Base-by-base conservation (phyloP, 106 monocot species). In the Amphibolis antarctica region DNA sequence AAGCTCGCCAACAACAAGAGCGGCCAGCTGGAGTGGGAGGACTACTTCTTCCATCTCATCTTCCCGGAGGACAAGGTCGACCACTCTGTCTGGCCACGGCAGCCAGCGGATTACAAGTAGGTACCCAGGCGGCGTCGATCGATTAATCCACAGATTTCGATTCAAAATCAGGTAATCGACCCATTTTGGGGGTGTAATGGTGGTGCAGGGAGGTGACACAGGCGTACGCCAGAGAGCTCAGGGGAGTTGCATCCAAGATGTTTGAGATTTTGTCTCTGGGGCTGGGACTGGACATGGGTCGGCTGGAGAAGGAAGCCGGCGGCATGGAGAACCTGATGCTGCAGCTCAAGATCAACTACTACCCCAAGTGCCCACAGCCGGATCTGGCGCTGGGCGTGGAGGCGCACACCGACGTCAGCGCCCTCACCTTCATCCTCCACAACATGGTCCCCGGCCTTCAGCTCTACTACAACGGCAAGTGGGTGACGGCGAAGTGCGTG, bases 291-390 rank as follows among this genome's bases (percentile, higher is more conserved):
- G 76, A 77, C 12, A 62, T 71, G 14, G 75, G 24, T 10, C 68
- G 59, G 55, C 75, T 88, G 5, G 88, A 92, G 66, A 15, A 20
- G 4, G 85, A 79, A 46, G 67, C 80, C 0, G 85, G 82, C n/a
- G 92, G 88, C 0, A 47, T 67, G 59, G 80, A 78, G 28, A 85
- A 88, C 27, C 63, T 88, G 4, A 72, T 80, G 3, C 71, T 93
- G 18, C 92, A 93, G 69, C 44, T 93, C 67, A 93, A 93, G 76
- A 93, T 93, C 20, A 92, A 92, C 76, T 92, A 88, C 82, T 92
- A 92, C 76, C 92, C 92, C 2, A 57, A 57, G 23, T 93, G 88
- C 78, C 92, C 88, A 0, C 88, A 81, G 62, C 88, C 88, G 2
- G 80, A 83, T 13, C 75, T 88, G 12, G 92, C 92, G 0, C 64